These are phyloP conservation scores for Botrytis pseudocinerea DNA, from an alignment of 2,329 filamentous ascomycete species.

Conservation along the genomic window DNA sequence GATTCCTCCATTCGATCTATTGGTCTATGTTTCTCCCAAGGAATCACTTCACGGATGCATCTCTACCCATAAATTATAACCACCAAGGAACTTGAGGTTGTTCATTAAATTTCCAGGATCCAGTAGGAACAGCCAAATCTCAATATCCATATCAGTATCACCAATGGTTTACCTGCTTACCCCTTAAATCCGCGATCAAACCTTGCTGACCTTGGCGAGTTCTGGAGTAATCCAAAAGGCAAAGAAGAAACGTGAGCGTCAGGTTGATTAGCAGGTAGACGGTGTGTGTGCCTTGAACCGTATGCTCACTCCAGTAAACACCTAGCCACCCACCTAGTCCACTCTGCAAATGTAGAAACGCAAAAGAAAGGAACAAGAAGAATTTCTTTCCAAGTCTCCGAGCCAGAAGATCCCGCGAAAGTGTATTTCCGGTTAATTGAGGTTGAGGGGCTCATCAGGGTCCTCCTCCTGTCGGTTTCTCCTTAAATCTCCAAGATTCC, in stretches of 20 bases:
- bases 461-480: background rate
- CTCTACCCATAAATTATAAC: background rate
- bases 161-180: background rate
- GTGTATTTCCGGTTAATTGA: background rate
- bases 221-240: background rate
- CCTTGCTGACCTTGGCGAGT: background rate
- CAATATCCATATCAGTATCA: background rate
- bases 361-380: slow-evolving; percentile 5
- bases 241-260: background rate
- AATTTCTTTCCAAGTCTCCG: background rate
- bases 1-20: background rate
- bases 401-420: background rate
- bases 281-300: background rate
- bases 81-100: background rate
- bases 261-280: background rate
- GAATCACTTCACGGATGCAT: background rate
- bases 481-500: background rate
- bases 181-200: background rate
- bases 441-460: background rate
- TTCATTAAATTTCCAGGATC: background rate
- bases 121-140: background rate
- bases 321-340: background rate
- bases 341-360: background rate
- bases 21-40: background rate
- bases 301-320: background rate